These are phyloP conservation scores for Dissophora globulifera DNA, from an alignment of 192 early-diverging fungal species.

Conservation along the genomic window DNA sequence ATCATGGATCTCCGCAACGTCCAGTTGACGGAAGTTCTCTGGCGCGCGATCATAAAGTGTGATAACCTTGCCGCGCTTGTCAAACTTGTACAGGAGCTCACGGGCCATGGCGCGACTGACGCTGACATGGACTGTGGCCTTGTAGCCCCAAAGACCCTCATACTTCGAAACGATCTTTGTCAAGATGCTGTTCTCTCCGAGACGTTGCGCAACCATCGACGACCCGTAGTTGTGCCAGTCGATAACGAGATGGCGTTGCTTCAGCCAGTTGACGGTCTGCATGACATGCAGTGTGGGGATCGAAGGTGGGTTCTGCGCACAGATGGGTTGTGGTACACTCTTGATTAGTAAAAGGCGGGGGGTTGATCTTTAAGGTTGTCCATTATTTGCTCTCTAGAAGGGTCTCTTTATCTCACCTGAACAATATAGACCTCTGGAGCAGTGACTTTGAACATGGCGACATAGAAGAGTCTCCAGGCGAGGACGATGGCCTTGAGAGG, in stretches of 20 bases:
- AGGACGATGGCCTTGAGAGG: slow-evolving; percentile 74
- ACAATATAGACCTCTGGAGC: slow-evolving; percentile 76
- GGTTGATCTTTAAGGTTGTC: too few relatives aligned
- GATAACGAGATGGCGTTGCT: slow-evolving; percentile 80
- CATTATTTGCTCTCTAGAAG: too few relatives aligned
- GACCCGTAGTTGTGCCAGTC: slow-evolving; percentile 99
- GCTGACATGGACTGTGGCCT: slow-evolving; percentile 83
- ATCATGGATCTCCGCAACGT: slow-evolving; percentile 72
- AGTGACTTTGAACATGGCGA: slow-evolving; percentile 66
- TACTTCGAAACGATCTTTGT: slow-evolving; percentile 55
- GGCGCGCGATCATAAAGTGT: slow-evolving; percentile 90
- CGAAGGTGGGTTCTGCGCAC: slow-evolving; percentile 97
- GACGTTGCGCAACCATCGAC: slow-evolving; percentile 80
- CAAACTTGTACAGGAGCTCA: slow-evolving; percentile 70
- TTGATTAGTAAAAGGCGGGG: too few relatives aligned
- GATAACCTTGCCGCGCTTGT: slow-evolving; percentile 69
- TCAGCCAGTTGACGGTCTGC: slow-evolving; percentile 71
- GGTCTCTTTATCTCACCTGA: slow-evolving; percentile 67
- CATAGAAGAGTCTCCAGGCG: slow-evolving; percentile 67
- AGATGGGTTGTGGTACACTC: too few relatives aligned
- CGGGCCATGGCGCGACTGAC: slow-evolving; percentile 87
- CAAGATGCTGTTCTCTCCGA: slow-evolving; percentile 63
- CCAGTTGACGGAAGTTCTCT: slow-evolving; percentile 75
- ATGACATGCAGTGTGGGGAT: slow-evolving; percentile 90
- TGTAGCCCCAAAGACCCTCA: slow-evolving; percentile 70